Evolutionary conservation across 2,329 filamentous ascomycete genomes (phyloP).

Genomic region (Zymoseptoria ardabiliae): DNA sequence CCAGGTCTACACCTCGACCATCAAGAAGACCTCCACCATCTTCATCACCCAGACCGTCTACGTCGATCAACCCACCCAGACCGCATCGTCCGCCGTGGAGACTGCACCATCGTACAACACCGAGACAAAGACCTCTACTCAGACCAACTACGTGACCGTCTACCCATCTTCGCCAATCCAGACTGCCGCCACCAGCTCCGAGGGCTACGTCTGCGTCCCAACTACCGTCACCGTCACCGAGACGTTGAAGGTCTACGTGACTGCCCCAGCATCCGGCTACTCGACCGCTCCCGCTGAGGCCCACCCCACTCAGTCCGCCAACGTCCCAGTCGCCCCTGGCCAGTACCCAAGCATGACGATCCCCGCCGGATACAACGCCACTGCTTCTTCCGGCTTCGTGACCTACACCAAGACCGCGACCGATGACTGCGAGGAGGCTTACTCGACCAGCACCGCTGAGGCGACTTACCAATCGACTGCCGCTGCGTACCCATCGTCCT

Average conservation of each 20-base stretch:
- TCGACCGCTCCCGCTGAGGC: background rate
- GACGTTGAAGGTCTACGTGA: background rate
- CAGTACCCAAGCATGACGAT: background rate
- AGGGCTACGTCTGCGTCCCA: background rate
- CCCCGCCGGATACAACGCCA: background rate
- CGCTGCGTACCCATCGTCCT: background rate
- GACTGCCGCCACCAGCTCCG: too few relatives aligned
- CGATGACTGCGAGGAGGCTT: background rate
- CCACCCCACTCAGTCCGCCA: background rate
- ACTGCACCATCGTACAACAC: background rate
- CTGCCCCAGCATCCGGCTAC: background rate
- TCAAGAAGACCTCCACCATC: background rate
- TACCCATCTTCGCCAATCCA: background rate
- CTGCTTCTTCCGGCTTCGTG: background rate
- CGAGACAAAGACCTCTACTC: background rate
- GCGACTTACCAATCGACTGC: background rate
- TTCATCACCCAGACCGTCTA: background rate
- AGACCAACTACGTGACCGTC: background rate
- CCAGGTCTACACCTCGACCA: background rate
- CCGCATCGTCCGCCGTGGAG: background rate
- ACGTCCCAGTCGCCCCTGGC: background rate
- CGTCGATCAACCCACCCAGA: background rate
- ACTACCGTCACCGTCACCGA: background rate
- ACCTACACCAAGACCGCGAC: background rate
- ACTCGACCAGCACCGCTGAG: background rate